These are phyloP conservation scores for Elaeis guineensis DNA, from an alignment of 176 grass and related monocot genomes.

Conservation along the genomic window DNA sequence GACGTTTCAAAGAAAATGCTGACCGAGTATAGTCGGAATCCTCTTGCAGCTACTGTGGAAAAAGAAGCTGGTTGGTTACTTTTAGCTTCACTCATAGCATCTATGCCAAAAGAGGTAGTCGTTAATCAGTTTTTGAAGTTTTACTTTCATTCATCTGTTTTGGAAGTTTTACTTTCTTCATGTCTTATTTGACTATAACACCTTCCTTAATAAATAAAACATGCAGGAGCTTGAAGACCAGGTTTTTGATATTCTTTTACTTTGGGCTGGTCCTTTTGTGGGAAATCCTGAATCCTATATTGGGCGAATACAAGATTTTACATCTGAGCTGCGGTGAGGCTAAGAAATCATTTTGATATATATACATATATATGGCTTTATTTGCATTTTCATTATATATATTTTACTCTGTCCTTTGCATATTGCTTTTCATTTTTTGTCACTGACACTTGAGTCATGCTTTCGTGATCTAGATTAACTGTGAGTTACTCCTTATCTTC, in stretches of 20 bases:
- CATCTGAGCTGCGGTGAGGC: conserved; percentile 62
- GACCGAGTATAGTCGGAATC: conserved; percentile 72
- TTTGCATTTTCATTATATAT: not conserved
- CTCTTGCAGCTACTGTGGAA: conserved; percentile 55
- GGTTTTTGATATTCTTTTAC: conserved; percentile 95
- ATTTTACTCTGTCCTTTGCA: too few species aligned
- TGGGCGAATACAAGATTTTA: conserved; percentile 64
- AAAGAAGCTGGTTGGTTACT: conserved; percentile 94
- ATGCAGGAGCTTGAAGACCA: conserved; percentile 91
- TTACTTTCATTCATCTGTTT: not conserved
- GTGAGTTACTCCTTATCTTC: too few species aligned
- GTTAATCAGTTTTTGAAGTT: conserved; percentile 5
- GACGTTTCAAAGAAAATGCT: conserved; percentile 91
- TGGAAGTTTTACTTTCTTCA: not conserved
- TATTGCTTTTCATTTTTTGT: too few species aligned
- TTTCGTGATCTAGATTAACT: too few species aligned
- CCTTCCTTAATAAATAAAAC: too few species aligned
- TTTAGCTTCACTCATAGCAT: conserved; percentile 85
- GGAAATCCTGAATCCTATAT: conserved; percentile 85
- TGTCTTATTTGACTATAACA: too few species aligned
- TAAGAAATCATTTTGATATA: conserved; percentile 11
- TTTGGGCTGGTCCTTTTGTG: conserved; percentile 86
- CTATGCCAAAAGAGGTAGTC: conserved; percentile 93
- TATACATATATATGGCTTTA: too few species aligned
- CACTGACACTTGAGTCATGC: too few species aligned